A percentile compares a stretch with the other conserved stretches of the same genome.
These are phyloP conservation scores for Candida sojae DNA, from an alignment of 1,139 yeast genomes.

Conservation along the genomic window DNA sequence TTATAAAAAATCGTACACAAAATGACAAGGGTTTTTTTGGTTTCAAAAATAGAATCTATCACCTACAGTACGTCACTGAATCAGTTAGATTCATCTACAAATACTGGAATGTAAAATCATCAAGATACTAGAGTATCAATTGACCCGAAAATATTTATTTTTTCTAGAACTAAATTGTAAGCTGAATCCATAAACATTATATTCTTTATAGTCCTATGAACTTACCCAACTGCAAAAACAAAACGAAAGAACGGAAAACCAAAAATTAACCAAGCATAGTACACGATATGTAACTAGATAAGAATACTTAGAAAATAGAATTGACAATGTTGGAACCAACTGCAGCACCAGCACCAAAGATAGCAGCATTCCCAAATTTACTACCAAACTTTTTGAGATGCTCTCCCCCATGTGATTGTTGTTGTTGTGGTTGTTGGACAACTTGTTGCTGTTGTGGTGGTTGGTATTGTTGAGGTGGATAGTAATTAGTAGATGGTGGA, in stretches of 20 bases:
- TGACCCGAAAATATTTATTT: too few relatives aligned
- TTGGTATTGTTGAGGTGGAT: slow-evolving; percentile 36
- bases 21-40: background rate
- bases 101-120: too few relatives aligned
- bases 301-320: slow-evolving; percentile 64
- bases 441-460: slow-evolving; percentile 27
- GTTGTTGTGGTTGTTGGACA: slow-evolving; percentile 18
- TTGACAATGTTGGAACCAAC: slow-evolving; percentile 86
- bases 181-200: too few relatives aligned
- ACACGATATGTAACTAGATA: background rate
- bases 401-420: slow-evolving; percentile 24
- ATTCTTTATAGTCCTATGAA: too few relatives aligned
- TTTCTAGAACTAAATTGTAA: too few relatives aligned
- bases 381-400: slow-evolving; percentile 72
- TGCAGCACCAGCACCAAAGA: slow-evolving; percentile 97
- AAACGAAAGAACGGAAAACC: too few relatives aligned
- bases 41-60: background rate
- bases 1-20: background rate
- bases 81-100: too few relatives aligned
- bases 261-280: background rate
- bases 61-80: too few relatives aligned
- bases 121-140: too few relatives aligned
- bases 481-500: slow-evolving; percentile 48
- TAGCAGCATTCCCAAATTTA: slow-evolving; percentile 87
- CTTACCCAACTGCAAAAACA: too few relatives aligned